These are phyloP conservation scores for Colletotrichum sidae DNA, from an alignment of 2,329 filamentous ascomycete species.

Conservation along the genomic window DNA sequence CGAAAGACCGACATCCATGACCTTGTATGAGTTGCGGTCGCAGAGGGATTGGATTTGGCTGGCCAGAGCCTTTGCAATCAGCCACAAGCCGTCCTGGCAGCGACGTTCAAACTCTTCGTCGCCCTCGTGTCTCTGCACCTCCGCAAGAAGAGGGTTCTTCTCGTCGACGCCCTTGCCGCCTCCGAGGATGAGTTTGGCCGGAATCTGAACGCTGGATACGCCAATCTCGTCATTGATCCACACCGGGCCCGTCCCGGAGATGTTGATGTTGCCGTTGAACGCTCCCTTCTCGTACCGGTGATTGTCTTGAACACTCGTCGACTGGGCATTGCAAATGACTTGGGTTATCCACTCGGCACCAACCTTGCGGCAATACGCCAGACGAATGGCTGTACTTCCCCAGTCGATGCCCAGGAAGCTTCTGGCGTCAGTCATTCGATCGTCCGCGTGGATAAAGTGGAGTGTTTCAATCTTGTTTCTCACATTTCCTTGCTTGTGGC, in stretches of 20 bases:
- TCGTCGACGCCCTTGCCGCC: neutral
- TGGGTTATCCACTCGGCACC: too few relatives aligned
- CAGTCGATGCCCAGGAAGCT: too few relatives aligned
- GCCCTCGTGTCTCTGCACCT: neutral
- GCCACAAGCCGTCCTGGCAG: neutral
- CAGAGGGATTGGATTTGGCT: neutral
- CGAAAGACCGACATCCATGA: slow-evolving; percentile 4
- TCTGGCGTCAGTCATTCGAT: too few relatives aligned
- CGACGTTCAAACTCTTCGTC: neutral
- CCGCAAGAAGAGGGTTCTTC: slow-evolving; percentile 33
- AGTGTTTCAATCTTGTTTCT: too few relatives aligned
- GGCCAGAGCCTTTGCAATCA: neutral
- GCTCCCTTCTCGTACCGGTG: neutral
- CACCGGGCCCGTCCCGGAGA: slow-evolving; percentile 23
- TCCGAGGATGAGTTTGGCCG: slow-evolving; percentile 7
- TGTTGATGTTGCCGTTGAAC: slow-evolving; percentile 30
- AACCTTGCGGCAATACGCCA: too few relatives aligned
- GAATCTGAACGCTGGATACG: slow-evolving; percentile 23
- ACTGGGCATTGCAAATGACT: neutral
- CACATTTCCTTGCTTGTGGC: too few relatives aligned
- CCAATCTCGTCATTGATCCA: slow-evolving; percentile 33
- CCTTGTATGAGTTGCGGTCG: neutral
- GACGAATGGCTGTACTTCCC: too few relatives aligned
- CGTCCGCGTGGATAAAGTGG: too few relatives aligned
- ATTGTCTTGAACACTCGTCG: slow-evolving; percentile 13